Base-by-base conservation (phyloP, 2,329 filamentous ascomycete genomes). In the Colletotrichum sidae region DNA sequence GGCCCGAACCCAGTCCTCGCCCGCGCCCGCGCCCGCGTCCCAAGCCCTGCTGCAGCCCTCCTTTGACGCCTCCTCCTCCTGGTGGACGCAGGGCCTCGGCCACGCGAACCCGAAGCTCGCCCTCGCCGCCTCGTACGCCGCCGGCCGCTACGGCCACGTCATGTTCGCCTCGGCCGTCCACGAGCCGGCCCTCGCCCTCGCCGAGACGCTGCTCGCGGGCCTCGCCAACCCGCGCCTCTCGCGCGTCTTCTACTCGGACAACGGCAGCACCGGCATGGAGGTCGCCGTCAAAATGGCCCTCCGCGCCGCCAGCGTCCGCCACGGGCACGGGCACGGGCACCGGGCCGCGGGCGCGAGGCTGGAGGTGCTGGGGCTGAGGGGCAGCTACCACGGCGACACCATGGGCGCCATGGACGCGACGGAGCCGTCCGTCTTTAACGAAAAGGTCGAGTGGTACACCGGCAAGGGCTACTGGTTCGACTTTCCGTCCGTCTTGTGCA, bases 61-160 rank as follows among this genome's bases (percentile, higher is more conserved):
- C 0, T 94, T 96, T 60, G 93, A 96, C 70, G 93, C 90, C 2
- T 96, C 92, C 0, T 92, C 92, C 1, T 95, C 92, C 0, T 96
- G 93, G 93, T 96, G 93, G 93, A 96, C 93, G 0, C 93, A 96
- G 76, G 93, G 93, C 2, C 84, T 96, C 0, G 93, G 93, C 1
- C 93, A 96, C 69, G 91, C 89, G 6, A 94, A 92, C 70, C 86
- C 92, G 0, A 79, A 83, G 0, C 81, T 96, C 1, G 86, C 92
- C 0, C 84, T 96, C 2, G 88, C 91, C 0, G 92, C 92, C 2
- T 91, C 93, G 0, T 90, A 96, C 72, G 92, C 93, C 0, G 92
- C 93, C 2, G 92, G 93, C 8, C 85, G 92, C 35, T 96, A 96
- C 72, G 93, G 93, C 0, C 93, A 96, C 76, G 91, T 96, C 69